Base-by-base conservation (phyloP, 2,329 filamentous ascomycete species). In the Teratosphaeria nubilosa region DNA sequence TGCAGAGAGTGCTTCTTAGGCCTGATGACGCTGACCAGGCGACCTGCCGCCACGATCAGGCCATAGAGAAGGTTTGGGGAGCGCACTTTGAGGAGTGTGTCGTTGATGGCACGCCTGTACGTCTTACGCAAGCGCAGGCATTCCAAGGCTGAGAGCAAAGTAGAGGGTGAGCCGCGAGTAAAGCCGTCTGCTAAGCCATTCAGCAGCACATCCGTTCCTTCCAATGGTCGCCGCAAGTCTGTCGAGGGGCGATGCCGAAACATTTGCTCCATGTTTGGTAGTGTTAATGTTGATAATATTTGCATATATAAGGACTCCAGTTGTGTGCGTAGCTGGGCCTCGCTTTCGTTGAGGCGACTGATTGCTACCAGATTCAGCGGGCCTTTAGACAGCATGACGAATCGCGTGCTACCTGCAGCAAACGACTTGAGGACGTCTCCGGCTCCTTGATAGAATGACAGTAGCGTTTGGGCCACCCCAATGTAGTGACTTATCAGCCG, bases 291-390 rank as follows among this genome's bases (percentile, higher is more conserved):
- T 1, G 94, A 97, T 27, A 99, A 75, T 55, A 99, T 96, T 73
- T 99, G 94, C 89, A 96, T 97, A 73, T 99, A 99, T 41, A 99
- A 76, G 13, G 92, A 91, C 64, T 96, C 91, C 2, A 99, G 82
- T 72, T 99, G 94, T 22, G 85, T 82, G 56, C 89, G 84, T 22
- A 99, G 81, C 72, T 99, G 92, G 4, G 83, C 77, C 69, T 97
- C 92, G 70, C 90, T 96, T 73, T 99, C 94, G n/a, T 87, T 85
- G 11, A 99, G 82, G 62, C 86, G 87, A 70, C 91, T 96, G 68
- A 97, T 94, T 51, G 91, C 92, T 54, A 97, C 89, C 51, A 99
- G 86, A 70, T 97, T 95, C 48, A 99, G 79, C 11, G 91, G 90
- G 0, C 91, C 92, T 70, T 91, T 86, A 2, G 87, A 90, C 55